A percentile compares a stretch with the other conserved stretches of the same genome.
These are phyloP conservation scores for Aspergillus conjunctus DNA, from an alignment of 495 filamentous ascomycete genomes.

Conservation along the genomic window DNA sequence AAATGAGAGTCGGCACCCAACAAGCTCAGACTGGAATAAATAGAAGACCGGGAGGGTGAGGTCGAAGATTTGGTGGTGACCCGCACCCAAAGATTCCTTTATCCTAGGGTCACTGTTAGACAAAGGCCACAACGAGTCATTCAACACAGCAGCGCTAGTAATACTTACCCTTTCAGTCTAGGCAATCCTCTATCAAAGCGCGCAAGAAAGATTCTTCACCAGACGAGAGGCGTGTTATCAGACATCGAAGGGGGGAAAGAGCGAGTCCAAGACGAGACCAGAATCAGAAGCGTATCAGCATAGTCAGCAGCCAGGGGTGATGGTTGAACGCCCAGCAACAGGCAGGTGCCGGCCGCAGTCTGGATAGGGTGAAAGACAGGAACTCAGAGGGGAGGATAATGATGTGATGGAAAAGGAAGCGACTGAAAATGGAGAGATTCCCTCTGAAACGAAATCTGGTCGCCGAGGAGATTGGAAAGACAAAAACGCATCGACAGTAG, in stretches of 20 bases:
- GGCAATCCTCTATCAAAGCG: background rate
- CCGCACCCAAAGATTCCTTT: too few relatives aligned
- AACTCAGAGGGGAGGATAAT: background rate
- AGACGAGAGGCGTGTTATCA: constrained; percentile 10
- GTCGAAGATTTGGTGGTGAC: too few relatives aligned
- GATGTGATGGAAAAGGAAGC: background rate
- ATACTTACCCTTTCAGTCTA: background rate
- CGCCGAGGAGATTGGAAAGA: background rate
- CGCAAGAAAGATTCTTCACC: background rate
- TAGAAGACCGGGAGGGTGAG: too few relatives aligned
- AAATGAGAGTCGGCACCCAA: too few relatives aligned
- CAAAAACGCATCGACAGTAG: background rate
- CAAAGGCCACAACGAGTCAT: too few relatives aligned
- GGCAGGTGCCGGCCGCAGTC: background rate
- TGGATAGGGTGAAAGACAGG: background rate
- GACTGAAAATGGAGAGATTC: background rate
- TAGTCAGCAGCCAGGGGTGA: constrained; percentile 18
- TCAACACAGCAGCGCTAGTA: too few relatives aligned
- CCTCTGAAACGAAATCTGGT: background rate
- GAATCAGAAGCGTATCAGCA: constrained; percentile 24
- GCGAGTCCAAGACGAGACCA: constrained; percentile 15
- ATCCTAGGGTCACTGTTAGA: too few relatives aligned
- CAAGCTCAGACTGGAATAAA: too few relatives aligned
- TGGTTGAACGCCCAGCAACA: background rate
- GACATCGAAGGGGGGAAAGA: constrained; percentile 19